Conservation (phyloP, 768 basidiomycete genomes). For the Tephrocybe rancida region DNA sequence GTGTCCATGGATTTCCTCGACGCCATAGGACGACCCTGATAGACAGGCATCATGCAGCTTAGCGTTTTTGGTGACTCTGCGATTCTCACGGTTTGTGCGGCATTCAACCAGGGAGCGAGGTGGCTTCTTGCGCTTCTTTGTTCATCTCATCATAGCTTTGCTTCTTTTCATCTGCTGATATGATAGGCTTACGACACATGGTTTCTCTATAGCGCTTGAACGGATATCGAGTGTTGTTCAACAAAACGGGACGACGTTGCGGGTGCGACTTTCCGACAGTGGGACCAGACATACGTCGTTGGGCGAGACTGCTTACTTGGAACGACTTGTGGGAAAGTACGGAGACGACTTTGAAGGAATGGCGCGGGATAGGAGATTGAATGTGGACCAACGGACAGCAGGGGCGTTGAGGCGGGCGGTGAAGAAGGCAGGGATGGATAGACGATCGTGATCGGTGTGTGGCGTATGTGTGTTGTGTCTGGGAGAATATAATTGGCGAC, state of each 20-base stretch:
- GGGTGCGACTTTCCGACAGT: constrained; percentile 37
- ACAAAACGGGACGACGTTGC: constrained; percentile 33
- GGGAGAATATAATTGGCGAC: neutral
- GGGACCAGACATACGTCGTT: constrained; percentile 65
- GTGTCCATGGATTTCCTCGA: neutral
- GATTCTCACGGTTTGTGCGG: constrained; percentile 29
- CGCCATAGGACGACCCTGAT: constrained; percentile 6
- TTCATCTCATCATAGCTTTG: constrained; percentile 6
- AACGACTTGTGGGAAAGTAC: constrained; percentile 66
- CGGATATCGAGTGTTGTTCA: constrained; percentile 47
- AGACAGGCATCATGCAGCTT: constrained; percentile 3
- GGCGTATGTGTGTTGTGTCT: constrained; percentile 17
- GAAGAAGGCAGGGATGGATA: constrained; percentile 50
- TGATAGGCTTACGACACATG: constrained; percentile 28
- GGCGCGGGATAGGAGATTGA: constrained; percentile 78
- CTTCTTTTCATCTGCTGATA: constrained; percentile 17
- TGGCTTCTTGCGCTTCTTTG: constrained; percentile 19
- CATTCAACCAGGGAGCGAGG: neutral
- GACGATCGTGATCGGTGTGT: constrained; percentile 23
- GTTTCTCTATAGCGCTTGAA: constrained; percentile 59
- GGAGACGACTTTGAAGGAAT: constrained; percentile 74
- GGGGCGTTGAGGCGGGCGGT: constrained; percentile 75
- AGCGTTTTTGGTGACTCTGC: neutral
- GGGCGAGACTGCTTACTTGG: constrained; percentile 71
- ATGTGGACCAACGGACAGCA: constrained; percentile 81